A percentile compares a stretch with the other conserved stretches of the same genome.
Conservation (phyloP, 352 stramenopile genomes). For the Globisporangium orthogonon region DNA sequence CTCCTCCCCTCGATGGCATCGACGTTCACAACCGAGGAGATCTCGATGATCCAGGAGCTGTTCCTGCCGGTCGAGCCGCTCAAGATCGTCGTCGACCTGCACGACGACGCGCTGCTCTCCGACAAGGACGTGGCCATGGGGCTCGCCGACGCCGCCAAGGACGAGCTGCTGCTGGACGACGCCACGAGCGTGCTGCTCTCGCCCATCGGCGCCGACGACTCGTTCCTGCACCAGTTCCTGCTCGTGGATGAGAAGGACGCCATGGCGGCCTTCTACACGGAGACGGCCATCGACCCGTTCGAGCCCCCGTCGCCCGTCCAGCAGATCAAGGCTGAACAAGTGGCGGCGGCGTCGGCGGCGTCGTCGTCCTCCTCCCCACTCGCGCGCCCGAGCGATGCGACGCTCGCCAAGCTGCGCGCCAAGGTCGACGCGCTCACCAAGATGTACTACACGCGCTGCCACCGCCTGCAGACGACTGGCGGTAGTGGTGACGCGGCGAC, state of each 20-base stretch:
- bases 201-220: constrained; percentile 44
- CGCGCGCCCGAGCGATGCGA: constrained; percentile 19
- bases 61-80: constrained; percentile 21
- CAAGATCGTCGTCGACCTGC: constrained; percentile 10
- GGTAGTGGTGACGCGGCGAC: constrained; percentile 8
- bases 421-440: constrained; percentile 46
- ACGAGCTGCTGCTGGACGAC: constrained; percentile 23
- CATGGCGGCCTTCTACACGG: constrained; percentile 53
- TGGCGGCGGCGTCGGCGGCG: not conserved
- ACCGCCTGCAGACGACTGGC: constrained; percentile 19
- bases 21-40: constrained; percentile 40
- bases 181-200: constrained; percentile 52
- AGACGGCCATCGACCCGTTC: constrained; percentile 59
- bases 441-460: constrained; percentile 61
- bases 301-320: constrained; percentile 19
- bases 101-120: constrained; percentile 8
- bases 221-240: constrained; percentile 33
- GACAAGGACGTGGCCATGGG: constrained; percentile 35
- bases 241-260: constrained; percentile 46
- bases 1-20: constrained; percentile 3
- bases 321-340: not conserved
- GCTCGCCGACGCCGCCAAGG: constrained; percentile 24
- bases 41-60: constrained; percentile 51
- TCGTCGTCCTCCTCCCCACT: not conserved
- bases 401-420: constrained; percentile 37